These are phyloP conservation scores for Suhomyces terraborum DNA, from an alignment of 1,139 yeast genomes.

Conservation along the genomic window DNA sequence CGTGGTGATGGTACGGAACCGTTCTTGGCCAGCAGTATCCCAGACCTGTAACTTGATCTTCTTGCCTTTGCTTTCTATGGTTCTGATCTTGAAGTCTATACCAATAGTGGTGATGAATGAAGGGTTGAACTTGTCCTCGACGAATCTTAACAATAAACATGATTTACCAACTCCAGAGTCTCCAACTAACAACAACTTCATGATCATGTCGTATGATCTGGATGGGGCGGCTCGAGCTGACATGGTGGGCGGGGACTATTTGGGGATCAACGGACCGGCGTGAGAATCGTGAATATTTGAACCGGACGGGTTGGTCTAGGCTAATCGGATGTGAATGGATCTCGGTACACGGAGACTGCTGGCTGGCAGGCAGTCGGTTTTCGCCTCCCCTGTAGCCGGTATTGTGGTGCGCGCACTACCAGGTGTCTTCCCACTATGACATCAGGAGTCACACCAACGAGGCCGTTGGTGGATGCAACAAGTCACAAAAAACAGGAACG, in stretches of 20 bases:
- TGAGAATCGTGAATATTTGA: not conserved
- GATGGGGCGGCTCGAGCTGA: constrained; percentile 61
- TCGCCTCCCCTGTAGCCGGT: constrained; percentile 3
- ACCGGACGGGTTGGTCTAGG: not conserved
- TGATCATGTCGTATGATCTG: constrained; percentile 88
- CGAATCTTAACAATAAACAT: constrained; percentile 88
- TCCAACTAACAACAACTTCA: constrained; percentile 91
- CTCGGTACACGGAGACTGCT: constrained; percentile 2
- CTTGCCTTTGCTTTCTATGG: constrained; percentile 91
- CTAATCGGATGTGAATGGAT: not conserved
- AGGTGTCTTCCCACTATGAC: too few species aligned
- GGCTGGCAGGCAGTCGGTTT: constrained; percentile 2
- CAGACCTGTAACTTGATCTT: constrained; percentile 93
- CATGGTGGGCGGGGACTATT: constrained; percentile 27
- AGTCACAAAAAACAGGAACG: too few species aligned
- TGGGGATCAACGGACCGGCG: not conserved
- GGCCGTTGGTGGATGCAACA: too few species aligned
- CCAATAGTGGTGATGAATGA: constrained; percentile 97
- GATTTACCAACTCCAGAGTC: constrained; percentile 97
- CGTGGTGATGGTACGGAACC: constrained; percentile 96
- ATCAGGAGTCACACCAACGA: too few species aligned
- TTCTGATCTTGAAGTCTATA: constrained; percentile 95
- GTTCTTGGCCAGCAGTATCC: constrained; percentile 99
- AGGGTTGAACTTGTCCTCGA: constrained; percentile 96
- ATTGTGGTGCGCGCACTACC: constrained; percentile 3